Evolutionary conservation across 2,329 filamentous ascomycete genomes (phyloP).

Genomic region (Phyllachora maydis): DNA sequence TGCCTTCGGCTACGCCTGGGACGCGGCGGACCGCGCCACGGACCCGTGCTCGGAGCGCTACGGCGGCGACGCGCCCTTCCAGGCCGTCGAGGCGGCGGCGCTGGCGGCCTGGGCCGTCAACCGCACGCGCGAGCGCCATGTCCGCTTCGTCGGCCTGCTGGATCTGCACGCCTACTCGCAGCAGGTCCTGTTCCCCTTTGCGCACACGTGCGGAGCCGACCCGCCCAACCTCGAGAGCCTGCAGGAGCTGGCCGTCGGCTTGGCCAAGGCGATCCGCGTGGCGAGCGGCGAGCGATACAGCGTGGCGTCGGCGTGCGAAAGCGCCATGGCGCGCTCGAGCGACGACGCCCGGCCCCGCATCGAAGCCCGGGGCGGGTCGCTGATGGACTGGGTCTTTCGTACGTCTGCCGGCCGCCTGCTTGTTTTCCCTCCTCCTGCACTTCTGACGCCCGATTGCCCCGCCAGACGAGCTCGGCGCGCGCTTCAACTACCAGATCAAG

Average conservation of each 20-base stretch:
- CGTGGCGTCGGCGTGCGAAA: constrained; percentile 72
- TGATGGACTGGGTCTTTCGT: constrained; percentile 85
- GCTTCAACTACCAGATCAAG: constrained; percentile 86
- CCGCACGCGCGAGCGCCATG: constrained; percentile 49
- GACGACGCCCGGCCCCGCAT: constrained; percentile 22
- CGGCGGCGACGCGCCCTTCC: constrained; percentile 64
- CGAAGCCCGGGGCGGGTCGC: constrained; percentile 63
- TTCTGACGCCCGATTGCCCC: constrained; percentile 2
- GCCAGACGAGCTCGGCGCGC: constrained; percentile 48
- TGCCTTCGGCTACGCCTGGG: constrained; percentile 71
- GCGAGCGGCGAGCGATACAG: constrained; percentile 56
- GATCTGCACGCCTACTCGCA: constrained; percentile 94
- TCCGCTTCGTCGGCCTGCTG: constrained; percentile 63
- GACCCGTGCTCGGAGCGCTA: constrained; percentile 89
- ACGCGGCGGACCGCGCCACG: constrained; percentile 37
- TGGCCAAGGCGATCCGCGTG: constrained; percentile 77
- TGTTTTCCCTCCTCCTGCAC: neutral
- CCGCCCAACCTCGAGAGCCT: constrained; percentile 84
- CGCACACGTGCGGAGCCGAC: constrained; percentile 56
- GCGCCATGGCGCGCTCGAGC: constrained; percentile 29
- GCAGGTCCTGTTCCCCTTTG: constrained; percentile 82
- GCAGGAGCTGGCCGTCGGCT: constrained; percentile 69
- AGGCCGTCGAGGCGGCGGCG: constrained; percentile 56
- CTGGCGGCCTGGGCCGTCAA: constrained; percentile 71
- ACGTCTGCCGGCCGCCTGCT: constrained; percentile 1